Conservation (phyloP, 441 rosid genomes). For the Arabidopsis hybrid region DNA sequence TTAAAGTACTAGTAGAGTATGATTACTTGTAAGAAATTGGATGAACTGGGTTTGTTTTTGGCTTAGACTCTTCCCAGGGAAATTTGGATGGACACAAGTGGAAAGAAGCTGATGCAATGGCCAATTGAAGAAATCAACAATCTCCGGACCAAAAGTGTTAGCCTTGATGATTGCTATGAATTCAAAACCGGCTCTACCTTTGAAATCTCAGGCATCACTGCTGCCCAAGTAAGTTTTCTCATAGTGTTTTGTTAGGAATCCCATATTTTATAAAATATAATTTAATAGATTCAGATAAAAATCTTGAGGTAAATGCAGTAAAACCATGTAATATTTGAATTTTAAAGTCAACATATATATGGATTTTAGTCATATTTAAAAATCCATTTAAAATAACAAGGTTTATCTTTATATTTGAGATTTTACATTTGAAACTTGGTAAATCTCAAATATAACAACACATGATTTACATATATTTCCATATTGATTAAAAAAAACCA, state of each 20-base stretch:
- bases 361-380: too few relatives aligned
- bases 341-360: too few relatives aligned
- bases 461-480: too few relatives aligned
- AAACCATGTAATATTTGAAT: too few relatives aligned
- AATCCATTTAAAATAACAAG: too few relatives aligned
- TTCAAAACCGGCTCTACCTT: conserved; percentile 14
- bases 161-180: background rate
- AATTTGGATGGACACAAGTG: conserved; percentile 42
- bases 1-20: background rate
- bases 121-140: conserved; percentile 46
- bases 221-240: conserved; percentile 39
- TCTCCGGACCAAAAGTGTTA: conserved; percentile 39
- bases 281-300: too few relatives aligned
- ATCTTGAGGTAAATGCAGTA: too few relatives aligned
- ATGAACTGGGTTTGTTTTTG: conserved; percentile 11
- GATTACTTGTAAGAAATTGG: background rate
- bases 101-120: conserved; percentile 50
- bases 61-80: conserved; percentile 33
- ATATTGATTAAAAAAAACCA: too few relatives aligned
- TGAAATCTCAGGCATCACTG: conserved; percentile 48
- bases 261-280: background rate
- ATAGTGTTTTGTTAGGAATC: background rate
- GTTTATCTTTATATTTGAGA: too few relatives aligned
- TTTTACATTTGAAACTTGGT: too few relatives aligned
- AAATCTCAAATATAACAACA: too few relatives aligned